Percentiles rank a stretch among this genome's conserved stretches.
These are phyloP conservation scores for Trametes meyenii DNA, from an alignment of 768 basidiomycete genomes.

Conservation along the genomic window DNA sequence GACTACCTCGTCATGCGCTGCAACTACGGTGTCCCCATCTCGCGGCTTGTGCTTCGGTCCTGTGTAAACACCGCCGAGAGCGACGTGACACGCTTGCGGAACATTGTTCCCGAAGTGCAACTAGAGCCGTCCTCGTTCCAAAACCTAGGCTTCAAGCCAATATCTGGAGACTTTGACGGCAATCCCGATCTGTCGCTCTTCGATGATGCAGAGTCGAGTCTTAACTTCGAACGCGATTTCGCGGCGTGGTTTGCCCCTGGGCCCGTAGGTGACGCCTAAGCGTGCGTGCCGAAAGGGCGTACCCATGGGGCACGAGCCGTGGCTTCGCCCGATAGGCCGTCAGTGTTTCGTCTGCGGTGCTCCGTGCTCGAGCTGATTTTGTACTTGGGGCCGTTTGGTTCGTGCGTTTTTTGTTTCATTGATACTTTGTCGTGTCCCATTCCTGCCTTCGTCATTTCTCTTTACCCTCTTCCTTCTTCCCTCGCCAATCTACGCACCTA, in stretches of 20 bases:
- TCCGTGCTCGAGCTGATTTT: not conserved
- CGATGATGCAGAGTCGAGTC: constrained; percentile 16
- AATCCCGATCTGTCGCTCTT: constrained; percentile 34
- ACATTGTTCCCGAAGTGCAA: not conserved
- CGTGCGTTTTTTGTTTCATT: constrained; percentile 1
- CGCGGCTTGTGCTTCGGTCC: not conserved
- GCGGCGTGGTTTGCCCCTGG: constrained; percentile 76
- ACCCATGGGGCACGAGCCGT: not conserved
- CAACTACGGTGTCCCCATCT: not conserved
- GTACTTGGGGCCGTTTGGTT: not conserved
- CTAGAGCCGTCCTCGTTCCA: constrained; percentile 19
- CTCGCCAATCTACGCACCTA: not conserved
- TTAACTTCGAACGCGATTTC: constrained; percentile 76
- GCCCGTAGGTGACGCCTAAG: constrained; percentile 6
- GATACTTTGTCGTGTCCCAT: constrained; percentile 6
- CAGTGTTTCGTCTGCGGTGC: not conserved
- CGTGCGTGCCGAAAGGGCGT: too few relatives aligned
- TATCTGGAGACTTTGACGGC: constrained; percentile 44
- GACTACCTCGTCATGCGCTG: constrained; percentile 4
- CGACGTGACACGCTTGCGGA: not conserved
- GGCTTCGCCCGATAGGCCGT: not conserved
- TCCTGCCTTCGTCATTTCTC: not conserved
- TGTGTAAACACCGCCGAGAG: not conserved
- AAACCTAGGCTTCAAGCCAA: constrained; percentile 43
- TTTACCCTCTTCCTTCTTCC: not conserved